Evolutionary conservation across 2,329 filamentous ascomycete genomes (phyloP), one percentile per base, ranked within the genome.

Genomic region (Eutypa lata): DNA sequence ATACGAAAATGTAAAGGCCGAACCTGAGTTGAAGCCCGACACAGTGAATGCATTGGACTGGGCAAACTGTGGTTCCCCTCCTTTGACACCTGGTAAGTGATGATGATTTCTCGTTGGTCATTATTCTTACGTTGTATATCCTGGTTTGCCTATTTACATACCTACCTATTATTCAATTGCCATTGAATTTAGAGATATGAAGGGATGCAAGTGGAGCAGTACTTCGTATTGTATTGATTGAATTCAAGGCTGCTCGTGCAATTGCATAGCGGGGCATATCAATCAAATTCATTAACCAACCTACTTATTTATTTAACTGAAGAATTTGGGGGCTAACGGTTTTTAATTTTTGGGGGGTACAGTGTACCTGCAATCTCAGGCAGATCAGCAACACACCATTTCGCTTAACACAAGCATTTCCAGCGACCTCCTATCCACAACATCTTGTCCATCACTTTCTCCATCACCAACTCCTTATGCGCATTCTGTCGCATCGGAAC

Each of bases 21-120:
- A 93, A 64, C 78, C 81, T 46, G 87, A 90, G 56, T 80, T 86
- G 21, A 81, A 86, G 62, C 81, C 83, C 19, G 90, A 94, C 73
- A 85, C 86, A 57, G 80, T 93, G 52, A 83, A 89, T 49, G 79
- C 78, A 58, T 78, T 88, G 58, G 89, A 93, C 63, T 95, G 90
- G 88, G 79, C 87, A 53, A 85, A 81, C 68, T 87, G 85, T 55
- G 82, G 83, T 53, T 96, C 92, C 31, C 91, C 92, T 49, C 90
- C 91, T 22, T 84, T 96, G 82, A 95, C 91, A 65, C 91, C 92
- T 82, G 85, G 91, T 96, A 87, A 77, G 90, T 83, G n/a, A 22
- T 54, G 37, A 50, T 56, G 37, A 50, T 56, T 57, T 53, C 48
- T 21, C n/a, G n/a, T n/a, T n/a, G n/a, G n/a, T n/a, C n/a, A n/a